These are phyloP conservation scores for Nothophaeocryptopus gaeumannii DNA, from an alignment of 2,329 filamentous ascomycete genomes.

Conservation along the genomic window DNA sequence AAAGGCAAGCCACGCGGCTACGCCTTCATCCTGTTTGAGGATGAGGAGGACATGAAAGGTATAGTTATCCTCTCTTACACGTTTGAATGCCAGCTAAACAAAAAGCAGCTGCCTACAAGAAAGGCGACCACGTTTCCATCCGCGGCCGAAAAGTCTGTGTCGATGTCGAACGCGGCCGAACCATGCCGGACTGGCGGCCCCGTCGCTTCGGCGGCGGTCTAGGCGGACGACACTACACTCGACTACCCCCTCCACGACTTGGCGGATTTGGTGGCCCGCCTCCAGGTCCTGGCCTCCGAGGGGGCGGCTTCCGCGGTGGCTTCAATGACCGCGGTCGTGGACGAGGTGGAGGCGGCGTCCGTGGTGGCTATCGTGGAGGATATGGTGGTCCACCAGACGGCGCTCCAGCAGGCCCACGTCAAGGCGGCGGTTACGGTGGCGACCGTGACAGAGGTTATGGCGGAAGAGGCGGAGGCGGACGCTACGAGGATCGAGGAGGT, in stretches of 20 bases:
- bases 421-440: constrained; percentile 35
- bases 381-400: constrained; percentile 47
- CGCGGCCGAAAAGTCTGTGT: constrained; percentile 89
- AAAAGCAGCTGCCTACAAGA: constrained; percentile 81
- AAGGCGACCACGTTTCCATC: constrained; percentile 70
- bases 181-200: constrained; percentile 89
- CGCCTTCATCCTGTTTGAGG: constrained; percentile 94
- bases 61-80: constrained; percentile 36
- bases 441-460: constrained; percentile 5
- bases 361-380: constrained; percentile 37
- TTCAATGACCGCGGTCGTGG: constrained; percentile 51
- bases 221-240: constrained; percentile 90
- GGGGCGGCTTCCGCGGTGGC: constrained; percentile 57
- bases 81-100: constrained; percentile 36
- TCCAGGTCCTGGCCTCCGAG: constrained; percentile 51
- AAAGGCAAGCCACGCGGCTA: constrained; percentile 61
- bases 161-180: constrained; percentile 93
- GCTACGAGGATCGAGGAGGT: constrained; percentile 26
- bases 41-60: constrained; percentile 99
- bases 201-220: constrained; percentile 87
- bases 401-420: constrained; percentile 48
- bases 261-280: constrained; percentile 56
- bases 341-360: constrained; percentile 49
- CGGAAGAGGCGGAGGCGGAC: constrained; percentile 36
- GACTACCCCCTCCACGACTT: constrained; percentile 65